Base-by-base conservation (phyloP, 352 stramenopile species). In the Halophytophthora polymorphica region DNA sequence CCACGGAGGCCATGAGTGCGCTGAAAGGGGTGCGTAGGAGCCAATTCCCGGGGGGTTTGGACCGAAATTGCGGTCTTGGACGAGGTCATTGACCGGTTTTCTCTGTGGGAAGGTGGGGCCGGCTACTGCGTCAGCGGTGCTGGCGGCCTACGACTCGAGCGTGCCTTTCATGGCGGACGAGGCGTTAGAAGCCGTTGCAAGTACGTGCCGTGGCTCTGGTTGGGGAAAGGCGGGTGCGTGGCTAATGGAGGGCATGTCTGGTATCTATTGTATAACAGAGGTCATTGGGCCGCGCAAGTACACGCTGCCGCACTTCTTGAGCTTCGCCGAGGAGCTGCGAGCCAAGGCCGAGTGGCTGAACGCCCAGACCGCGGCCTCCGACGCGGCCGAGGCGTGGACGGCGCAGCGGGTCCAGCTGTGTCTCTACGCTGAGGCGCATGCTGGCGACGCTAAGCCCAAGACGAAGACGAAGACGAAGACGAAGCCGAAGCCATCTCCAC, bases 161-260 rank as follows among this genome's bases (percentile, higher is more conserved):
- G 69, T 85, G 14, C 79, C 82, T 17, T 90, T 93, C 53, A 93
- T 93, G 82, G 75, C 64, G 18, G 82, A 93, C 45, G 82, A 93
- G 61, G 82, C 79, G 14, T 62, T 90, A 18, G 80, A 93, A 25
- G 82, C 82, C 1, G 62, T 90, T 31, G 75, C 79, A 6, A 54
- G 75, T 88, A 49, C 37, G 61, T 6, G 12, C 6, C 6, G 39
- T 43, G 58, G 52, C 60, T 56, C 55, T n/a, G n/a, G n/a, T n/a
- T n/a, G n/a, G n/a, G n/a, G 15, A 12, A 41, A 6, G 36, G 15
- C 15, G 21, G 44, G 28, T 40, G 29, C 21, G 45, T 18, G 28
- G 33, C 14, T 59, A 33, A 51, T 22, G 12, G 42, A 46, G 33
- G 15, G 25, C 38, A 12, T 36, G 13, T 45, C n/a, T 41, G 29